phyloP scores from a whole-genome alignment of 2,329 filamentous ascomycete species.

The Colletotrichum higginsianum region DNA sequence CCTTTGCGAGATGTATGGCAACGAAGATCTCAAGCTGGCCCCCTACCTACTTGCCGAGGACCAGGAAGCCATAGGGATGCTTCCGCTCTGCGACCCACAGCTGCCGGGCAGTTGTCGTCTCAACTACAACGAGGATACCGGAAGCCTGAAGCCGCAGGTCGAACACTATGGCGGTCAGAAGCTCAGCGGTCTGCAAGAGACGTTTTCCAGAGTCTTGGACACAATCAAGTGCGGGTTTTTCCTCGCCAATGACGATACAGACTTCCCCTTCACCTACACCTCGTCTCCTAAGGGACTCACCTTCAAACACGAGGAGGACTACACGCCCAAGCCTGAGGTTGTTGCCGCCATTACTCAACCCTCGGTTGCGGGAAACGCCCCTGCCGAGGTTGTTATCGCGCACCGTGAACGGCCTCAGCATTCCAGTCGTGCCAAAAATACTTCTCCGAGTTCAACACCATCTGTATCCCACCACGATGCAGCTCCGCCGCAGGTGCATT shows the following conservation, averaged over 20 bases:
- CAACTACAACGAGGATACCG: constrained; percentile 52
- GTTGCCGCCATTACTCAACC: constrained; percentile 2
- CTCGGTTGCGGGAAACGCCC: background rate
- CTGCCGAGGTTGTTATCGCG: background rate
- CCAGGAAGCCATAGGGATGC: constrained; percentile 60
- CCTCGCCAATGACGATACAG: constrained; percentile 56
- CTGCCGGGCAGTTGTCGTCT: constrained; percentile 59
- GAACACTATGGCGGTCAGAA: constrained; percentile 49
- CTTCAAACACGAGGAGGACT: constrained; percentile 34
- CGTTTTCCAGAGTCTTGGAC: constrained; percentile 63
- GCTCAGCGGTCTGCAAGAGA: constrained; percentile 25
- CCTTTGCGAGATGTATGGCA: constrained; percentile 63
- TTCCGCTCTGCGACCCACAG: constrained; percentile 56
- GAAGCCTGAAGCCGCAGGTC: constrained; percentile 56
- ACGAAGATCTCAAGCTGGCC: constrained; percentile 55
- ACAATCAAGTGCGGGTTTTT: constrained; percentile 65
- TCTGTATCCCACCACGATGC: background rate
- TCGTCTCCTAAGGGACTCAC: constrained; percentile 32
- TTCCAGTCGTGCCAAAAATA: background rate
- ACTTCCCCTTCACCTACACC: constrained; percentile 36
- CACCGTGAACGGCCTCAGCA: background rate
- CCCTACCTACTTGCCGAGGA: constrained; percentile 69
- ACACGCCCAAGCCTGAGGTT: constrained; percentile 13
- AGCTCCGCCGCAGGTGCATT: constrained; percentile 12
- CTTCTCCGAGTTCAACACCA: background rate